Evolutionary conservation across 352 stramenopile species (phyloP).

Genomic region (Aphanomyces cochlioides): DNA sequence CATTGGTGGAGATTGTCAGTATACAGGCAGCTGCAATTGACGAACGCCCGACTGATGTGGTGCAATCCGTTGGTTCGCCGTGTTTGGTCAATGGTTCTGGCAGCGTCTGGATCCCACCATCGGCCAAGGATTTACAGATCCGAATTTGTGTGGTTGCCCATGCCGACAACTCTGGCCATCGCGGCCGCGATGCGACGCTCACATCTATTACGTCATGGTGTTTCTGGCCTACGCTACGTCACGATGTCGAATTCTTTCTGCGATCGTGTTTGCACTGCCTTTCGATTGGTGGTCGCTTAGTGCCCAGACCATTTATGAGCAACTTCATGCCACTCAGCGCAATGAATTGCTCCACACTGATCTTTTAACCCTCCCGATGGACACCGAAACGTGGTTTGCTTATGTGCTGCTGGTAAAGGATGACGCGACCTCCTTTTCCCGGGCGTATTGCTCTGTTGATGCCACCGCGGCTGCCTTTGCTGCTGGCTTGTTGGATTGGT

Average conservation of each 20-base stretch:
- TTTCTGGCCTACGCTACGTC: constrained; percentile 15
- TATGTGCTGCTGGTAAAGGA: background rate
- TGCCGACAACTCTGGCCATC: background rate
- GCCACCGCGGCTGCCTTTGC: background rate
- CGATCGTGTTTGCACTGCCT: constrained; percentile 24
- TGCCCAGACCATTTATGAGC: constrained; percentile 31
- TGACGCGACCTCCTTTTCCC: background rate
- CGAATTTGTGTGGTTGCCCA: background rate
- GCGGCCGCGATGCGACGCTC: background rate
- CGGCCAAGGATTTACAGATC: background rate
- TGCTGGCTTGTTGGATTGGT: background rate
- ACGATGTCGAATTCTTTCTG: constrained; percentile 29
- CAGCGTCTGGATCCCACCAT: background rate
- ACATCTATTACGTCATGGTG: background rate
- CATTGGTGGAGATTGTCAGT: constrained; percentile 5
- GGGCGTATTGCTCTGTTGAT: too few relatives aligned
- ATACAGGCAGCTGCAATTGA: background rate
- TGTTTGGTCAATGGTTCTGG: background rate
- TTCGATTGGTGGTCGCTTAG: constrained; percentile 1
- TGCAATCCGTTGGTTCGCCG: background rate
- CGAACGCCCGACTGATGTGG: background rate
- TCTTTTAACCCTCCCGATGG: constrained; percentile 34
- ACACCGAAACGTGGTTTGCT: background rate
- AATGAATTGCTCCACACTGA: constrained; percentile 44
- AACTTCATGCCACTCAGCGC: constrained; percentile 34